phyloP scores from a whole-genome alignment of 202 grass and related monocot genomes.

The Schoenoplectus tabernaemontani region DNA sequence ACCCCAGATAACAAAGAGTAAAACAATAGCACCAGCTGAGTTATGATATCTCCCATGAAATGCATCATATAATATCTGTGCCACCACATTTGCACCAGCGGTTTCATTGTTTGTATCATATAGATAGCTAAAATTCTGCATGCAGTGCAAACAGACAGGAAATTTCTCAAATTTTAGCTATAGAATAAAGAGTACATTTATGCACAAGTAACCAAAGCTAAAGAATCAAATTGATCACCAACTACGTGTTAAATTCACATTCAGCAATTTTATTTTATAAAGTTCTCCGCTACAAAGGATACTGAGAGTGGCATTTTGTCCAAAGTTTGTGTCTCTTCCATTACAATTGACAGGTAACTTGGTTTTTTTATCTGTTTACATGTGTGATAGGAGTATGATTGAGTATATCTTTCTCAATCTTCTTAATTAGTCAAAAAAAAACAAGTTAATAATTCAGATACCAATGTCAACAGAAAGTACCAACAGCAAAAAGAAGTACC shows the following conservation, averaged over 20 bases:
- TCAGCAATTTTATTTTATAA: too few relatives aligned
- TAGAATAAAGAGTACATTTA: background rate
- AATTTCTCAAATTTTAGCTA: constrained; percentile 2
- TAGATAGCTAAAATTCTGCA: constrained; percentile 64
- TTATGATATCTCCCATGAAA: constrained; percentile 77
- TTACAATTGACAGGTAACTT: background rate
- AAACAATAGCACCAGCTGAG: constrained; percentile 55
- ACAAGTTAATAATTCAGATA: background rate
- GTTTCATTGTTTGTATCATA: constrained; percentile 73
- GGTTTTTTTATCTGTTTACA: background rate
- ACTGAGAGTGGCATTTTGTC: background rate
- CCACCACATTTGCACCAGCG: constrained; percentile 63
- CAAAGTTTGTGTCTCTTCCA: background rate
- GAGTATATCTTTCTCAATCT: background rate
- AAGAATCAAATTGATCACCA: background rate
- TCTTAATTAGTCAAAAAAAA: background rate
- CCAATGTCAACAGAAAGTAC: background rate
- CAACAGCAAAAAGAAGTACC: constrained; percentile 20
- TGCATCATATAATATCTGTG: constrained; percentile 90
- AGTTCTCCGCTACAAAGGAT: background rate
- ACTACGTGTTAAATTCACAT: too few relatives aligned
- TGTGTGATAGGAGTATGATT: background rate
- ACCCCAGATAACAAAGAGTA: constrained; percentile 91
- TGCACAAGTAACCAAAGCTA: background rate
- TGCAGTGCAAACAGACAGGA: background rate